Base-by-base conservation (phyloP, 345 rosid species). In the Acer negundo region DNA sequence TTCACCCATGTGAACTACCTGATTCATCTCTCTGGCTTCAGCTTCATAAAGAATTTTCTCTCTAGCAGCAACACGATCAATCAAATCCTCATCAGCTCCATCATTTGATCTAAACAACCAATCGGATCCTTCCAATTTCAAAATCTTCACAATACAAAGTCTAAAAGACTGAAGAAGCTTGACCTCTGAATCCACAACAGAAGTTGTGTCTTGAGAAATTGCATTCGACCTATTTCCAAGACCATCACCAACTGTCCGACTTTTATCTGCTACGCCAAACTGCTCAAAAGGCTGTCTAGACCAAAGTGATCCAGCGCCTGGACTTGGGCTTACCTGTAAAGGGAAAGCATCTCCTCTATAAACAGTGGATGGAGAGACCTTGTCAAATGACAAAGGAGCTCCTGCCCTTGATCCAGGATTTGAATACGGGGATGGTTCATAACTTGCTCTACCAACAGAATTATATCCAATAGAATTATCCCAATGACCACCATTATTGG, bases 211-310 rank as follows among this genome's bases (percentile, higher is more conserved):
- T 23, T 67, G 83, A 74, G 86, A 67, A 31, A 77, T 66, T 10
- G 85, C 75, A 74, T 83, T 89, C 11, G 87, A 77, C 82, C 83
- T 81, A 77, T 78, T 84, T 80, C 87, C 89, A 74, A 75, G 24
- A 70, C 85, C 85, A 72, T 83, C 92, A 75, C 90, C 92, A 73
- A 82, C 84, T 13, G 79, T 80, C 12, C 82, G 81, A 70, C 58
- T 81, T 77, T 81, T 94, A 72, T 93, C 96, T 28, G 92, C 93
- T 23, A 90, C 88, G 68, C 97, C 97, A 84, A 97, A 94, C 89
- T 93, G 98, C 89, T 97, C 98, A 84, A 87, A 93, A 61, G 98
- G 99, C 84, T 97, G 98, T 83, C 87, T 87, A 23, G 94, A 91
- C 99, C 99, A 97, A 68, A 97, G 90, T 7, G 99, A 96, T 76